These are phyloP conservation scores for Aspergillus felis DNA, from an alignment of 2,329 filamentous ascomycete genomes.

Conservation along the genomic window DNA sequence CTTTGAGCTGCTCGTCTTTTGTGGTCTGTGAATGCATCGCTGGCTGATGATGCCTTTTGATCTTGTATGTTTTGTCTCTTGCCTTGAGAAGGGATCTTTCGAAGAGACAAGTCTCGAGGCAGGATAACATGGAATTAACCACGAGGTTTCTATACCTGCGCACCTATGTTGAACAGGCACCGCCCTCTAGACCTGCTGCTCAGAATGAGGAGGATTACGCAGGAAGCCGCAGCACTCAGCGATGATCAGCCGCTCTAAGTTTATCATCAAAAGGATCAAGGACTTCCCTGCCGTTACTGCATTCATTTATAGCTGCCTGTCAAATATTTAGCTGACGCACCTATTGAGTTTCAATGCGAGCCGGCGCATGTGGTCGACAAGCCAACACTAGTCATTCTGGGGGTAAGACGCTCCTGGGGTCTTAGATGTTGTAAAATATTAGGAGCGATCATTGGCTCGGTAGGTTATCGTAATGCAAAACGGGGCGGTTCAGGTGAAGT, in stretches of 20 bases:
- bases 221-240: neutral
- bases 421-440: neutral
- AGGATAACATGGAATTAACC: neutral
- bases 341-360: neutral
- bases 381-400: neutral
- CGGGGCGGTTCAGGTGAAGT: neutral
- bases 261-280: neutral
- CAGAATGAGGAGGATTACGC: neutral
- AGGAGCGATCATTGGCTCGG: neutral
- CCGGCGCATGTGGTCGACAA: too few species aligned
- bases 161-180: neutral
- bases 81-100: neutral
- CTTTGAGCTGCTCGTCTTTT: conserved; percentile 7
- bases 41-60: neutral
- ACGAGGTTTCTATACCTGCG: neutral
- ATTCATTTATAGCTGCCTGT: neutral
- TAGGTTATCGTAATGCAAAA: neutral
- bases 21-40: conserved; percentile 6
- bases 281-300: neutral
- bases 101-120: neutral
- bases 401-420: neutral
- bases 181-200: neutral
- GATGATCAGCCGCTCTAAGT: neutral
- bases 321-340: neutral
- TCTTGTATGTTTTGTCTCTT: neutral